A percentile compares a stretch with the other conserved stretches of the same genome.
Conservation (phyloP, 768 basidiomycete genomes). For the Russula abietina region DNA sequence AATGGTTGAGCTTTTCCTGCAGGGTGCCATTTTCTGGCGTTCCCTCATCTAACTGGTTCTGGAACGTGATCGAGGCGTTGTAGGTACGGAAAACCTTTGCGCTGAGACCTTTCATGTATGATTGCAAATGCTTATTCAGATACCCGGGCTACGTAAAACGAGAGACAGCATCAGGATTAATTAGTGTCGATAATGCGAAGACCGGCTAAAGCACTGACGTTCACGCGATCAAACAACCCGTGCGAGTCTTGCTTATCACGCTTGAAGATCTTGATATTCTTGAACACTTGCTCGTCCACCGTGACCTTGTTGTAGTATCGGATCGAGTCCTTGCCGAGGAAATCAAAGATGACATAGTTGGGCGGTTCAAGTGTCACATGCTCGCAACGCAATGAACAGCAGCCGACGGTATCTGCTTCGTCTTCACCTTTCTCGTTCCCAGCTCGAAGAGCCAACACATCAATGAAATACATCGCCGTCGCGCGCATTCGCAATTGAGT, state of each 20-base stretch:
- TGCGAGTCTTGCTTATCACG: constrained; percentile 85
- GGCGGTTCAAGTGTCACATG: constrained; percentile 91
- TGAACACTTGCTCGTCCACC: constrained; percentile 91
- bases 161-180: neutral
- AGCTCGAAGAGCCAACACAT: constrained; percentile 92
- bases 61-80: constrained; percentile 96
- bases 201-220: constrained; percentile 45
- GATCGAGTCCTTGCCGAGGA: constrained; percentile 98
- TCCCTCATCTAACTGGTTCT: constrained; percentile 76
- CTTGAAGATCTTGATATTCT: constrained; percentile 97
- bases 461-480: constrained; percentile 99
- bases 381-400: constrained; percentile 94
- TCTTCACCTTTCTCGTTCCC: constrained; percentile 99
- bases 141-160: constrained; percentile 54
- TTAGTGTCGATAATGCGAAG: neutral
- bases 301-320: constrained; percentile 89
- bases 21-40: constrained; percentile 63
- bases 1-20: constrained; percentile 96
- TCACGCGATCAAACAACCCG: constrained; percentile 90
- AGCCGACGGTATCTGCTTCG: constrained; percentile 98
- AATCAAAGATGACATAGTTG: constrained; percentile 88
- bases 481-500: constrained; percentile 95
- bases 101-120: constrained; percentile 95
- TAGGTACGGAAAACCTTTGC: constrained; percentile 99
- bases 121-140: constrained; percentile 87